Percentiles rank a stretch among this genome's conserved stretches.
Conservation (phyloP, 225 moss, liverwort and hornwort genomes). For the Sphagnum contortum region DNA sequence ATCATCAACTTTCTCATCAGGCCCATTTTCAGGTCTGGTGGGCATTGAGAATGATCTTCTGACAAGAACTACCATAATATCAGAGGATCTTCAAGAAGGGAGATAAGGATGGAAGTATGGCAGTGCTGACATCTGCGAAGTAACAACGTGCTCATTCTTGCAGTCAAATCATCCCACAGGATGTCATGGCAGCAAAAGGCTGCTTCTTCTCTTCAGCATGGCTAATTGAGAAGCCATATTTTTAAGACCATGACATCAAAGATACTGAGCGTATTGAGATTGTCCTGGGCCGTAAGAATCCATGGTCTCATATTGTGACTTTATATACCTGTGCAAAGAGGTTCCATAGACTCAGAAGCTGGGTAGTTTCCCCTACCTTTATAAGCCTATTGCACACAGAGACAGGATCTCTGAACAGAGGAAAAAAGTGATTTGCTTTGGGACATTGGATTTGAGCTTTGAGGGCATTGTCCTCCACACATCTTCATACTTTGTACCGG, state of each 20-base stretch:
- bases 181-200: conserved; percentile 10
- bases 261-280: too few species aligned
- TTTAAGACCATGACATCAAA: neutral
- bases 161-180: conserved; percentile 8
- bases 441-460: too few species aligned
- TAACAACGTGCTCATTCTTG: conserved; percentile 6
- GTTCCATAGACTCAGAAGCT: conserved; percentile 2
- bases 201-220: conserved; percentile 7
- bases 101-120: conserved; percentile 30
- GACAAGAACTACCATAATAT: conserved; percentile 85
- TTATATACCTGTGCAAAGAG: neutral
- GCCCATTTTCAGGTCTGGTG: conserved; percentile 78
- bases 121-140: conserved; percentile 2
- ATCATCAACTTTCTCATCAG: conserved; percentile 93
- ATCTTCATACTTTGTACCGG: neutral
- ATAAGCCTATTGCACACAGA: conserved; percentile 2
- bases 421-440: too few species aligned
- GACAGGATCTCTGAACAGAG: too few species aligned
- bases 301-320: conserved; percentile 6
- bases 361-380: conserved; percentile 9
- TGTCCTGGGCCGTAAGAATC: conserved; percentile 4
- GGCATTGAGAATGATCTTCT: conserved; percentile 79
- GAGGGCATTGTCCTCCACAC: neutral
- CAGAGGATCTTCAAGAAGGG: conserved; percentile 92
- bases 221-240: conserved; percentile 1